Base-by-base conservation (phyloP, 306 rosid genomes). In the Astragalus membranaceus region DNA sequence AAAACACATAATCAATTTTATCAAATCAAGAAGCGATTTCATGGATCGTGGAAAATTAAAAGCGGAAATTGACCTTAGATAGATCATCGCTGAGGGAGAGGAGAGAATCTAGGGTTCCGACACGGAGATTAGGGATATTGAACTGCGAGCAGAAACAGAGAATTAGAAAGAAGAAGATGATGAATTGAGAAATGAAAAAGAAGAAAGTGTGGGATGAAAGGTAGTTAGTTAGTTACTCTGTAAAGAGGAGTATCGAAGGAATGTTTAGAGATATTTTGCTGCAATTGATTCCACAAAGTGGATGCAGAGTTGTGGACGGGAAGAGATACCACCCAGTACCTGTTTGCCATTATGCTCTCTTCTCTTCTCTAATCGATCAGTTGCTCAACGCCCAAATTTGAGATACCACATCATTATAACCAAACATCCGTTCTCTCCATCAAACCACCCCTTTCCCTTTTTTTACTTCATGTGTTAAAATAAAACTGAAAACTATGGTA, bases 51-150 rank as follows among this genome's bases (percentile, higher is more conserved):
- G 17, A 4, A 26, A 2, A 16, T 14, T 14, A 60, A 32, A 5
- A 17, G 10, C 50, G 14, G 57, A 69, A 60, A 39, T 12, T 42
- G 55, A 94, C 99, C 96, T 91, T 94, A 8, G 86, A 61, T 72
- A 94, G 96, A 78, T 94, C 99, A 75, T 94, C 99, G 85, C 96
- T 94, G 84, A 94, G 97, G 32, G 99, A 88, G 75, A 94, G 99
- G 57, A 94, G 96, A 70, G 99, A 87, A 70, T 94, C 99, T 33
- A 91, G 92, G 72, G 99, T 94, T 84, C 99, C 99, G 55, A 94
- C 95, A 8, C 97, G 97, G 71, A 94, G 96, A 81, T 77, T 87
- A 26, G 99, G 97, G n/a, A 88, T 72, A 72, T 90, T 88, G 83
- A 91, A 91, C 99, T 91, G 82, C 64, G 56, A 72, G 47, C 6